Evolutionary conservation across 2,329 filamentous ascomycete genomes (phyloP).

Genomic region (Ophiostoma ips): DNA sequence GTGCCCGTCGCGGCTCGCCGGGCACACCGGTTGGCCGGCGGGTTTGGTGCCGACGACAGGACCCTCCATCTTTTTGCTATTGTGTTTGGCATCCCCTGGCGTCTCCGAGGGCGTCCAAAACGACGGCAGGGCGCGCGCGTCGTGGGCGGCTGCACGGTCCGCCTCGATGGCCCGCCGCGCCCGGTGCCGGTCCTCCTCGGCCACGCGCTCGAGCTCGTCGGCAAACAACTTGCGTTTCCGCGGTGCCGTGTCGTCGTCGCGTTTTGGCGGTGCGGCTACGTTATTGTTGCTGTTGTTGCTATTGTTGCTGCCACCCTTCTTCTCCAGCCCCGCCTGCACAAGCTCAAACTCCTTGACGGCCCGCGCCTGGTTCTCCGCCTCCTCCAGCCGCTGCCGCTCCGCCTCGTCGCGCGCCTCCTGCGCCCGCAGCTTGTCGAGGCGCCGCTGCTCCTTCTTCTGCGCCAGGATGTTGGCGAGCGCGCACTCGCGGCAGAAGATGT

Average conservation of each 20-base stretch:
- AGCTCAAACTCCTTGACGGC: conserved; percentile 74
- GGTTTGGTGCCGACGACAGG: no score
- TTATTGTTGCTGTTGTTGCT: neutral
- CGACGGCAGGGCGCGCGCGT: conserved; percentile 54
- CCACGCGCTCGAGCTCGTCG: conserved; percentile 58
- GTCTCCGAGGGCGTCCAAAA: conserved; percentile 90
- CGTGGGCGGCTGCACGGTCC: conserved; percentile 53
- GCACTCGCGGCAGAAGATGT: conserved; percentile 93
- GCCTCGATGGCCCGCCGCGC: conserved; percentile 56
- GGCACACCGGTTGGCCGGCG: neutral
- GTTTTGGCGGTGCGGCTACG: conserved; percentile 20
- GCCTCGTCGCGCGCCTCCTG: conserved; percentile 46
- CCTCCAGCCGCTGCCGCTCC: conserved; percentile 44
- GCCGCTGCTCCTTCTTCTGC: conserved; percentile 83
- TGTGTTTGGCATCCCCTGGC: no score
- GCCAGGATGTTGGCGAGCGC: conserved; percentile 80
- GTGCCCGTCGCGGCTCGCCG: conserved; percentile 24
- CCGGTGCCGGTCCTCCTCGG: conserved; percentile 53
- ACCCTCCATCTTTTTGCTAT: no score
- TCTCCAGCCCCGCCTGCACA: conserved; percentile 57
- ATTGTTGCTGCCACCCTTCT: neutral
- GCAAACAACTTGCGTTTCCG: conserved; percentile 69
- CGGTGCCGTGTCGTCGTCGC: conserved; percentile 17
- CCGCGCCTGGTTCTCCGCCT: conserved; percentile 55
- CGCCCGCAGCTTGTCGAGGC: conserved; percentile 54